A percentile compares a stretch with the other conserved stretches of the same genome.
Evolutionary conservation across 164 flowering plant species (phyloP).

Genomic region (Pachysandra terminalis): DNA sequence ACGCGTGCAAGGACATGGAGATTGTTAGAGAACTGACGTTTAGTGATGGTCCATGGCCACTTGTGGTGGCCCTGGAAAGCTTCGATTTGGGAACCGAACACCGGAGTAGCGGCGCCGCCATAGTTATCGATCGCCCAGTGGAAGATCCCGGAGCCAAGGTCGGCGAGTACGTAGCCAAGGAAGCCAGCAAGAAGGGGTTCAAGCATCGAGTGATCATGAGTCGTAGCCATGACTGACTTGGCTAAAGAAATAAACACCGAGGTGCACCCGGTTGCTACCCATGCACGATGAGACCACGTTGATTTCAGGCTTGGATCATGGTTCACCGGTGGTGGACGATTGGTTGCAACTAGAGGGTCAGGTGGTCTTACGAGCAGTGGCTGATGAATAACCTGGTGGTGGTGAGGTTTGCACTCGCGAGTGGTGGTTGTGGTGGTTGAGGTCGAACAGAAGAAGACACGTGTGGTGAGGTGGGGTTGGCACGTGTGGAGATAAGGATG

Average conservation of each 20-base stretch:
- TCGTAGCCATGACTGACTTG: slow-evolving; percentile 30
- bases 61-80: slow-evolving; percentile 85
- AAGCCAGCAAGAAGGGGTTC: slow-evolving; percentile 60
- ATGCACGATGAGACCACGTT: slow-evolving; percentile 81
- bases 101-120: slow-evolving; percentile 59
- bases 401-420: background rate
- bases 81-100: slow-evolving; percentile 73
- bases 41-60: slow-evolving; percentile 80
- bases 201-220: slow-evolving; percentile 24
- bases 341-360: no score
- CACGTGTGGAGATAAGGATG: slow-evolving; percentile 11
- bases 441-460: slow-evolving; percentile 8
- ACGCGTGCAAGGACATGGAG: slow-evolving; percentile 58
- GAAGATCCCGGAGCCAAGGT: slow-evolving; percentile 82
- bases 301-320: slow-evolving; percentile 51
- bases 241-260: slow-evolving; percentile 48
- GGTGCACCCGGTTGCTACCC: slow-evolving; percentile 76
- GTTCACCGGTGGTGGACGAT: slow-evolving; percentile 5
- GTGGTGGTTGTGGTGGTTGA: slow-evolving; percentile 9
- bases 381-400: slow-evolving; percentile 1
- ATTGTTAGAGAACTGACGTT: slow-evolving; percentile 78
- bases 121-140: slow-evolving; percentile 97
- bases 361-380: slow-evolving; percentile 4
- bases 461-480: slow-evolving; percentile 4
- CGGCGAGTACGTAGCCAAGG: slow-evolving; percentile 67